Percentiles rank a stretch among this genome's conserved stretches.
Conservation (phyloP, 306 rosid species). For the Acacia acuminata region DNA sequence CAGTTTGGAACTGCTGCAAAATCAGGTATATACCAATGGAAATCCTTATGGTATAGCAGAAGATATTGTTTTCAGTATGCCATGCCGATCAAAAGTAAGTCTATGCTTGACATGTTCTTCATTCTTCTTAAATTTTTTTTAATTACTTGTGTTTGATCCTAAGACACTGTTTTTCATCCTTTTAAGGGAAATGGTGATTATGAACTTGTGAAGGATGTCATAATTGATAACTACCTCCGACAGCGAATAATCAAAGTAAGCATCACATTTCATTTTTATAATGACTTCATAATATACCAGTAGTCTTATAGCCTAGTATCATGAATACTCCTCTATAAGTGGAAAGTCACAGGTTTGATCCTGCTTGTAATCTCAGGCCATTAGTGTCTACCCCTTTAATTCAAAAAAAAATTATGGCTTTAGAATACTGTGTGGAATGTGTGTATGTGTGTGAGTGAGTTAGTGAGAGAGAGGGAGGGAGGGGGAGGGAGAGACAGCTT, state of each 20-base stretch:
- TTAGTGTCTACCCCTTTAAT: too few species aligned
- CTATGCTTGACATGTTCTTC: constrained; percentile 19
- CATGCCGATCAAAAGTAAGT: constrained; percentile 90
- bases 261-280: background rate
- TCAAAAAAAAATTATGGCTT: too few species aligned
- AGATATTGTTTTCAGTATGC: constrained; percentile 94
- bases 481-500: too few species aligned
- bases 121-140: constrained; percentile 7
- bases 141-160: background rate
- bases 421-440: too few species aligned
- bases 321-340: too few species aligned
- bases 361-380: too few species aligned
- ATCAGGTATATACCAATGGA: constrained; percentile 81
- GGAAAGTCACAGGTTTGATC: too few species aligned
- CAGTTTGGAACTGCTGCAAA: constrained; percentile 20
- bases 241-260: constrained; percentile 69
- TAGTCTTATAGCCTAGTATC: too few species aligned
- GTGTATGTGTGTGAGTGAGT: too few species aligned
- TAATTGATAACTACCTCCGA: constrained; percentile 77
- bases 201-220: constrained; percentile 78
- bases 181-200: constrained; percentile 91
- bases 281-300: background rate
- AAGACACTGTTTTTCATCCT: constrained; percentile 1
- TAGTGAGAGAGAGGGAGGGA: too few species aligned
- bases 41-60: constrained; percentile 94